A percentile compares a stretch with the other conserved stretches of the same genome.
Conservation (phyloP, 164 flowering plant species). For the Liriodendron chinense region DNA sequence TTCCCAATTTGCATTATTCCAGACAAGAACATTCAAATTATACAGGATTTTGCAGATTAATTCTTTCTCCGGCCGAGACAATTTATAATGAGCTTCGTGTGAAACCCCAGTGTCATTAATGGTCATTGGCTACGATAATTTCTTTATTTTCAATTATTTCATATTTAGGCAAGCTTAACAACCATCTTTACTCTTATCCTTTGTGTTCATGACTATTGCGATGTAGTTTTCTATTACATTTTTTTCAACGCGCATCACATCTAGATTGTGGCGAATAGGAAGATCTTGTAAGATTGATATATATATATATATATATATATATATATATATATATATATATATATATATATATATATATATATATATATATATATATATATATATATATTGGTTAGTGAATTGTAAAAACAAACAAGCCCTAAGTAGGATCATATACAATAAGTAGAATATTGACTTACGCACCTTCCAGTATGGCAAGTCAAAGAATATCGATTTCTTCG, state of each 20-base stretch:
- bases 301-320: no score
- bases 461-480: no score
- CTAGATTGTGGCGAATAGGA: background rate
- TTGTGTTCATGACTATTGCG: background rate
- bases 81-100: background rate
- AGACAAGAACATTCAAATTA: background rate
- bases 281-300: background rate
- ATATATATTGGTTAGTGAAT: no score
- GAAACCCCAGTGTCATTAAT: background rate
- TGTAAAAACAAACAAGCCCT: no score
- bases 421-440: no score
- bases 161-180: background rate
- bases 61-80: background rate
- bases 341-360: no score
- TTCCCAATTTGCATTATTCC: background rate
- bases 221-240: background rate
- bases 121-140: background rate
- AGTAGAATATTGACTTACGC: no score
- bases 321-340: no score
- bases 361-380: no score
- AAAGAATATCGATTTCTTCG: no score
- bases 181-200: constrained; percentile 4
- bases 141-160: background rate
- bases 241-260: constrained; percentile 6
- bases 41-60: background rate